These are phyloP conservation scores for Aspergillus latus DNA, from an alignment of 2,329 filamentous ascomycete genomes.

Conservation along the genomic window DNA sequence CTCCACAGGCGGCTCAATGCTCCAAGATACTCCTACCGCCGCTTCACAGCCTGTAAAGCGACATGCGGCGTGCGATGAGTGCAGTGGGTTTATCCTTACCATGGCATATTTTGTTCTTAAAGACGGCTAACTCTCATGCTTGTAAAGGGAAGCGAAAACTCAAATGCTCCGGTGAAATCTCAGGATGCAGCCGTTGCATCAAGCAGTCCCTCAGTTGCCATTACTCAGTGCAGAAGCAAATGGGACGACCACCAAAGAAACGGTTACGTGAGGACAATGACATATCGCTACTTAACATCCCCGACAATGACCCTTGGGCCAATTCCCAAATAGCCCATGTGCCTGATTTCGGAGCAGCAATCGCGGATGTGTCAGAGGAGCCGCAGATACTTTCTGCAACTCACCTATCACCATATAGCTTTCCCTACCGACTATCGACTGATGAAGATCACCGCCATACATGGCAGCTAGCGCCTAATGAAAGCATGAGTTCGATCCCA, in stretches of 20 bases:
- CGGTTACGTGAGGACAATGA: conserved; percentile 34
- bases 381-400: conserved; percentile 31
- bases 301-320: conserved; percentile 24
- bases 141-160: conserved; percentile 47
- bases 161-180: conserved; percentile 49
- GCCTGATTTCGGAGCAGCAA: conserved; percentile 18
- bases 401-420: conserved; percentile 21
- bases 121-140: neutral
- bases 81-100: conserved; percentile 38
- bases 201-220: conserved; percentile 45
- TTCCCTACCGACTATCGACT: conserved; percentile 22
- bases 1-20: conserved; percentile 9
- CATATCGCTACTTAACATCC: conserved; percentile 15
- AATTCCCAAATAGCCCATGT: conserved; percentile 24
- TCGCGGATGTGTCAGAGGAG: conserved; percentile 22
- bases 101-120: neutral
- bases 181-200: conserved; percentile 44
- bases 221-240: conserved; percentile 50
- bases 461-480: conserved; percentile 25
- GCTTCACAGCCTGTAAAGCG: conserved; percentile 36
- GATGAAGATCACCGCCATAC: conserved; percentile 28
- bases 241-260: conserved; percentile 49
- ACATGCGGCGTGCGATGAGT: conserved; percentile 52
- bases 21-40: conserved; percentile 10
- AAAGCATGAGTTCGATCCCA: conserved; percentile 26